Percentiles rank a stretch among this genome's conserved stretches.
phyloP scores from a whole-genome alignment of 2,329 filamentous ascomycete species.

The Cladobotryum protrusum region DNA sequence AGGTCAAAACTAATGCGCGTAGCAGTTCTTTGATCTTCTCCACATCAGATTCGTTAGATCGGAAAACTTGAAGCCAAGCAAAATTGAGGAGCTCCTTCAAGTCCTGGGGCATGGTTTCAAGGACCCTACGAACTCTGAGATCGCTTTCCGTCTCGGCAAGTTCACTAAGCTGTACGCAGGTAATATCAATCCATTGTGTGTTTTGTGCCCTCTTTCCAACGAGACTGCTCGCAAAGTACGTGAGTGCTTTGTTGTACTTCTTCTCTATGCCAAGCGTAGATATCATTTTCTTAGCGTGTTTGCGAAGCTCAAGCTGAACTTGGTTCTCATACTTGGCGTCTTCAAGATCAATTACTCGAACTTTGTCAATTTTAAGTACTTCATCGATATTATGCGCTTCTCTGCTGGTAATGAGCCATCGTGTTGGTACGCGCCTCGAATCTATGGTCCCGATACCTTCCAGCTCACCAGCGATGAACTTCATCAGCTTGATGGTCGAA shows the following conservation, averaged over 20 bases:
- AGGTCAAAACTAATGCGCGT: constrained; percentile 34
- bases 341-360: constrained; percentile 31
- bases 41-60: constrained; percentile 22
- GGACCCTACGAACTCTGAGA: constrained; percentile 30
- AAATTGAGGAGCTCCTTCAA: constrained; percentile 30
- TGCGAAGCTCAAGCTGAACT: constrained; percentile 29
- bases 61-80: constrained; percentile 33
- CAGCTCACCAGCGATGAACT: constrained; percentile 25
- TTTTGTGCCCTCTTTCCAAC: constrained; percentile 37
- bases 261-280: constrained; percentile 27
- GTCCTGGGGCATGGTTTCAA: constrained; percentile 35
- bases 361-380: constrained; percentile 21
- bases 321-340: constrained; percentile 32
- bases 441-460: constrained; percentile 18
- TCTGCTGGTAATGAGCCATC: constrained; percentile 37
- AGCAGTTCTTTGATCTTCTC: constrained; percentile 38
- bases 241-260: constrained; percentile 35
- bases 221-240: constrained; percentile 36
- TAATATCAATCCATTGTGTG: constrained; percentile 39
- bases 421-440: constrained; percentile 18
- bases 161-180: constrained; percentile 35
- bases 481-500: constrained; percentile 30
- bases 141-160: constrained; percentile 32
- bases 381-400: constrained; percentile 21
- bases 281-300: constrained; percentile 27